These are phyloP conservation scores for Polychaeton citri DNA, from an alignment of 2,329 filamentous ascomycete genomes.

Conservation along the genomic window DNA sequence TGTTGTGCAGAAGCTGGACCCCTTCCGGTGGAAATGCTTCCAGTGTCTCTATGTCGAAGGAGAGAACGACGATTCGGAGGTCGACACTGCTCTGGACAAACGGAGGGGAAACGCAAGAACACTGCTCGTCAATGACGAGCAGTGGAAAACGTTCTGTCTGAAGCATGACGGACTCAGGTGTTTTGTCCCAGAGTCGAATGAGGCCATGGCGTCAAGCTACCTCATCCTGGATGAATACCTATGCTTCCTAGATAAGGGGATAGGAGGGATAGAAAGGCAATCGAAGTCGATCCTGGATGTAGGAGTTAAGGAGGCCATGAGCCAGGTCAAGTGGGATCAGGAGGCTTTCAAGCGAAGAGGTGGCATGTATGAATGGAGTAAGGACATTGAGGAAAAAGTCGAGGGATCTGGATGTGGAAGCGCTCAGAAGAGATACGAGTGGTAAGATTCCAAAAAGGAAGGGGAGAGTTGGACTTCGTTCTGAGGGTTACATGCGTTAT, in stretches of 20 bases:
- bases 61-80: conserved; percentile 34
- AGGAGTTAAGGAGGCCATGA: conserved; percentile 33
- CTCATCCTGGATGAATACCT: conserved; percentile 40
- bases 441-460: no score
- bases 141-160: conserved; percentile 35
- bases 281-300: conserved; percentile 31
- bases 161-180: conserved; percentile 28
- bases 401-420: no score
- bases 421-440: no score
- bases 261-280: conserved; percentile 14
- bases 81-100: conserved; percentile 7
- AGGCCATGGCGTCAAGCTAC: conserved; percentile 38
- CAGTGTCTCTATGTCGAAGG: conserved; percentile 40
- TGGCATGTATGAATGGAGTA: conserved; percentile 37
- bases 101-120: conserved; percentile 24
- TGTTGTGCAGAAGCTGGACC: conserved; percentile 26
- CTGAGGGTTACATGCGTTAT: no score
- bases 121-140: conserved; percentile 34
- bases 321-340: conserved; percentile 34
- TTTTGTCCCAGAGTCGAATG: conserved; percentile 38
- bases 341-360: conserved; percentile 31
- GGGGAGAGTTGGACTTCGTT: no score
- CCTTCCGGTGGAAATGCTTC: conserved; percentile 45
- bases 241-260: conserved; percentile 36
- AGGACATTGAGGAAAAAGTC: no score